Base-by-base conservation (phyloP, 306 rosid genomes). In the Citrullus colocynthis region DNA sequence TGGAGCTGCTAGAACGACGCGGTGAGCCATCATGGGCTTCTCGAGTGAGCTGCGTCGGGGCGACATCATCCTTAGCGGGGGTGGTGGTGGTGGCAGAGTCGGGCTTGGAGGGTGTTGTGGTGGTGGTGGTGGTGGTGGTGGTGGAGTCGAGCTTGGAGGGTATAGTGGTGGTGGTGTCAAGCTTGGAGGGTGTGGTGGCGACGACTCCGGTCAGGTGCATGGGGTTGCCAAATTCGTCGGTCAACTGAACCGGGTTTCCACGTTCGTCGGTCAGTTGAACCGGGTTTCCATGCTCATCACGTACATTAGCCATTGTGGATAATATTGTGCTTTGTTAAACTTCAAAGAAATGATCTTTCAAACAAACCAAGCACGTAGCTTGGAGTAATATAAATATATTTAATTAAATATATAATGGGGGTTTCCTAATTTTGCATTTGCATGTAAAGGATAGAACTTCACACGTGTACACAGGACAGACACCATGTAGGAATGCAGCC, bases 281-380 rank as follows among this genome's bases (percentile, higher is more conserved):
- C 20, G 86, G 96, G 82, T 93, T 88, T 6, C 96, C 98, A 32
- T 13, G 60, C 74, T 84, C 81, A 51, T 93, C 96, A 44, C 88
- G 81, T 2, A 93, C 56, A 32, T 85, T 85, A 2, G 92, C 92
- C 97, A 92, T 92, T 65, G 37, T 16, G 4, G 14, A 51, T 51
- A 42, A 36, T 36, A 36, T 36, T 44, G 2, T 44, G 49, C 13
- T 44, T 2, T 44, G 49, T 44, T 2, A 8, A 44, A 42, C 1
- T 0, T 9, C 3, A 9, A 44, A 9, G n/a, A 15, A 51, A 14
- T 4, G 17, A 51, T 1, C 2, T 4, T 5, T 21, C 37, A 58
- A 58, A 58, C 64, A n/a, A 21, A 2, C 30, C 4, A 48, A 10
- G 32, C 66, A 10, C 37, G 11, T 16, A 28, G 17, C 2, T 15